Evolutionary conservation across 2,329 filamentous ascomycete genomes (phyloP).

Genomic region (Penicillium sp.): DNA sequence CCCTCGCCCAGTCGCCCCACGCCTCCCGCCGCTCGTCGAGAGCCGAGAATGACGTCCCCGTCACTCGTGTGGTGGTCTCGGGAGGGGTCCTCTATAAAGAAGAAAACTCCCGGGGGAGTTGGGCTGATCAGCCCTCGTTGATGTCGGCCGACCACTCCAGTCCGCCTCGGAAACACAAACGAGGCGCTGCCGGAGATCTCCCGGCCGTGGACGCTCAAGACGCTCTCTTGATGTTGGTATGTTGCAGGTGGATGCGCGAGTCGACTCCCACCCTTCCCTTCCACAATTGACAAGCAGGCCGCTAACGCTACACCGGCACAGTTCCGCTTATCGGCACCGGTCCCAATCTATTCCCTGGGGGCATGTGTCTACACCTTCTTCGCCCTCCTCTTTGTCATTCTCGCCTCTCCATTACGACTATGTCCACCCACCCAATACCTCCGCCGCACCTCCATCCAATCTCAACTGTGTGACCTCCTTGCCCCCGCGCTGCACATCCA

Average conservation of each 20-base stretch:
- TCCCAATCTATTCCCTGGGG: conserved; percentile 49
- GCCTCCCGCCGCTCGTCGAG: conserved; percentile 20
- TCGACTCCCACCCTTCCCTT: no score
- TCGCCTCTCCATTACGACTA: conserved; percentile 51
- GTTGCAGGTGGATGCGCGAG: conserved; percentile 28
- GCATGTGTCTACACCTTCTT: conserved; percentile 51
- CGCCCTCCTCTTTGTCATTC: conserved; percentile 45
- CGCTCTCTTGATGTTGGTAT: conserved; percentile 42
- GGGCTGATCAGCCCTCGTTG: conserved; percentile 31
- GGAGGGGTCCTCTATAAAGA: conserved; percentile 26
- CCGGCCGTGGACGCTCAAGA: conserved; percentile 31
- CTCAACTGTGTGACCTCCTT: conserved; percentile 49
- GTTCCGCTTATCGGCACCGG: conserved; percentile 51
- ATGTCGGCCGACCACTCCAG: conserved; percentile 28
- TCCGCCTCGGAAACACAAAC: conserved; percentile 23
- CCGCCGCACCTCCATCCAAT: conserved; percentile 41
- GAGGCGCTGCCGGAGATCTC: conserved; percentile 23
- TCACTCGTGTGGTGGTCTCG: conserved; percentile 22
- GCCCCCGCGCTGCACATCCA: conserved; percentile 49
- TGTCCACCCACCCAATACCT: conserved; percentile 43
- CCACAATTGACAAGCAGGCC: neutral
- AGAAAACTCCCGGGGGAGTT: conserved; percentile 25
- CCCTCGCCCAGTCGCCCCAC: conserved; percentile 17
- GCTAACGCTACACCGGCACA: conserved; percentile 13
- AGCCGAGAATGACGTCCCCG: conserved; percentile 18